Conservation (phyloP, 2,329 filamentous ascomycete species). For the Colletotrichum tanaceti region DNA sequence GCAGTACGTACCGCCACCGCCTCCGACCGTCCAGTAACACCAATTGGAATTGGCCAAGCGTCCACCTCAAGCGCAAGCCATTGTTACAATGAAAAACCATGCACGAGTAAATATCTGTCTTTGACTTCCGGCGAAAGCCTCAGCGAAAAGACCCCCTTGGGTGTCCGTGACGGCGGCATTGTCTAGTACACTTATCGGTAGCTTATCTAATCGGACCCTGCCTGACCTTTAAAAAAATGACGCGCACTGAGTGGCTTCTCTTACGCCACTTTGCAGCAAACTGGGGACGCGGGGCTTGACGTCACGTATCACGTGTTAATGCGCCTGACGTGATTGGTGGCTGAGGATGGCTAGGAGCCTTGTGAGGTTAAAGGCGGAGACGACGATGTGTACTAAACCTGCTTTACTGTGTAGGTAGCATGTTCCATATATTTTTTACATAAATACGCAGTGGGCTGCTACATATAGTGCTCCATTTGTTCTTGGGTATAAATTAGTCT, state of each 20-base stretch:
- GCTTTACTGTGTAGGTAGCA: no score
- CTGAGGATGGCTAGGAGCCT: no score
- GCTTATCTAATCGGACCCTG: conserved; percentile 28
- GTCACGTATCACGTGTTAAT: conserved; percentile 32
- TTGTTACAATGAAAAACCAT: conserved; percentile 1
- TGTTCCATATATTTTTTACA: background rate
- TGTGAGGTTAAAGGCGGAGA: no score
- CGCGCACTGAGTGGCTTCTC: conserved; percentile 7
- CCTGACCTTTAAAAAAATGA: background rate
- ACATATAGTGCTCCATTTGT: conserved; percentile 1
- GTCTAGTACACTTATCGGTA: background rate
- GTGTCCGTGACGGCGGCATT: background rate
- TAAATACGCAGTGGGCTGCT: background rate
- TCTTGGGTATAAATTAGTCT: conserved; percentile 17
- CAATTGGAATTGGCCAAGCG: background rate
- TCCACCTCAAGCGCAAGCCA: conserved; percentile 12
- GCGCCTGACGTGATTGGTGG: conserved; percentile 26
- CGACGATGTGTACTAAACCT: background rate
- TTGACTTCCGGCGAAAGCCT: background rate
- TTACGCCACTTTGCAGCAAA: conserved; percentile 15
- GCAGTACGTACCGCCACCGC: conserved; percentile 24
- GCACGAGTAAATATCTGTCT: background rate
- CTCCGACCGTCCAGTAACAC: background rate
- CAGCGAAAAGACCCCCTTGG: background rate
- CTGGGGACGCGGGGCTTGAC: conserved; percentile 34